A percentile compares a stretch with the other conserved stretches of the same genome.
Evolutionary conservation across 2,329 filamentous ascomycete species (phyloP).

Genomic region (Fusarium virguliforme): DNA sequence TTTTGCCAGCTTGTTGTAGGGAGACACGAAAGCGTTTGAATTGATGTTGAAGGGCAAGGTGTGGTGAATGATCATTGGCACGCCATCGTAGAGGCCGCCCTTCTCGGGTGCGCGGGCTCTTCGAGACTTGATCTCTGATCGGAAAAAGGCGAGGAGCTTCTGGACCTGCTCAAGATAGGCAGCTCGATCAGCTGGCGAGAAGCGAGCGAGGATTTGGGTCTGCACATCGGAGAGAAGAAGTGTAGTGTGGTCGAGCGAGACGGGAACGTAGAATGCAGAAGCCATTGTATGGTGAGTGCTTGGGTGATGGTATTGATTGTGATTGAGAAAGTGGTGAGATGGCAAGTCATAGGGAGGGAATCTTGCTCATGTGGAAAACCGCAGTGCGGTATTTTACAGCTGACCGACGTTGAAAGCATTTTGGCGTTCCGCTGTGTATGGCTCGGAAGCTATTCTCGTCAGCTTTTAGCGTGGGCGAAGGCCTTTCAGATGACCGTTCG

Average conservation of each 20-base stretch:
- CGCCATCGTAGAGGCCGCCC: neutral
- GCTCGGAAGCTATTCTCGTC: neutral
- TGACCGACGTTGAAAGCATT: neutral
- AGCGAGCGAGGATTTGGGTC: neutral
- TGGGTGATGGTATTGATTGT: neutral
- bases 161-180: neutral
- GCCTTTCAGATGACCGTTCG: neutral
- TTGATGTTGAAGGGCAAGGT: neutral
- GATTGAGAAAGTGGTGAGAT: neutral
- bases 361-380: neutral
- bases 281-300: neutral
- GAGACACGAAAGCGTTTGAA: neutral
- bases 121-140: neutral
- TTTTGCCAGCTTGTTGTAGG: neutral
- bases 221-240: conserved; percentile 8
- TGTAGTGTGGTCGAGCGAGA: neutral
- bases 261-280: neutral
- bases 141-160: neutral
- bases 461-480: neutral
- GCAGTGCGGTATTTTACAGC: neutral
- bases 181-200: neutral
- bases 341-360: neutral
- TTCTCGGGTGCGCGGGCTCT: neutral
- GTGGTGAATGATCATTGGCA: conserved; percentile 16
- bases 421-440: neutral